Percentiles rank a stretch among this genome's conserved stretches.
Conservation (phyloP, 1,284 basidiomycete species). For the Rhodotorula mucilaginosa region DNA sequence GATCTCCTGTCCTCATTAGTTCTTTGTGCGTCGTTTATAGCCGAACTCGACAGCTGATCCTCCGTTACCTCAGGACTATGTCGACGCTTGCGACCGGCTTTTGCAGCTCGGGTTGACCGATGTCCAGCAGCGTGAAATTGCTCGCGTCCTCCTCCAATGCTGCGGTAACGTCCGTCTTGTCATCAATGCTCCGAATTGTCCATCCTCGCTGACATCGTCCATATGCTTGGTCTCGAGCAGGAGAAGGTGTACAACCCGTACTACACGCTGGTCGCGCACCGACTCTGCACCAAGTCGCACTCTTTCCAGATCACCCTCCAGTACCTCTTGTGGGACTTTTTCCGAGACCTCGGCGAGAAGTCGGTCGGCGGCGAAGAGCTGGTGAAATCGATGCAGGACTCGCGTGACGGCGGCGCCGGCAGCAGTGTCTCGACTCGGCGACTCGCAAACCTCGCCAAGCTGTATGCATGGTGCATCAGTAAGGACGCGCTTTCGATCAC, state of each 20-base stretch:
- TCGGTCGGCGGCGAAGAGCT: constrained; percentile 76
- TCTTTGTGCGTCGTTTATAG: too few relatives aligned
- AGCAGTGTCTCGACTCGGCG: constrained; percentile 63
- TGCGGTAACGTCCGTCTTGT: constrained; percentile 72
- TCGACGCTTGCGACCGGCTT: constrained; percentile 85
- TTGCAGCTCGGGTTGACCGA: constrained; percentile 79
- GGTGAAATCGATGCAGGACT: constrained; percentile 62
- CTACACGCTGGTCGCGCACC: constrained; percentile 81
- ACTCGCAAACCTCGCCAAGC: constrained; percentile 65
- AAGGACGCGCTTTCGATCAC: constrained; percentile 68
- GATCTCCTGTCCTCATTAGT: too few relatives aligned
- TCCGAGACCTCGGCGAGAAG: constrained; percentile 83
- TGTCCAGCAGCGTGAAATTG: constrained; percentile 88
- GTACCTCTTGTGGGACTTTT: constrained; percentile 95
- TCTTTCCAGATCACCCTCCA: constrained; percentile 89
- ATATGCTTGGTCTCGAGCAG: constrained; percentile 51
- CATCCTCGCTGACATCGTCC: constrained; percentile 2
- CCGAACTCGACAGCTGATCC: too few relatives aligned
- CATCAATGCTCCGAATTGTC: not conserved
- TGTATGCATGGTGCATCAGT: constrained; percentile 80
- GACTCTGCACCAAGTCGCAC: constrained; percentile 52
- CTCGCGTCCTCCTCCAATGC: constrained; percentile 89
- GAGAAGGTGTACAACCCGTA: constrained; percentile 93
- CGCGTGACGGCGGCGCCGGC: constrained; percentile 43
- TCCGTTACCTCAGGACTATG: too few relatives aligned